Base-by-base conservation (phyloP, 768 basidiomycete genomes). In the Saitozyma sp. region DNA sequence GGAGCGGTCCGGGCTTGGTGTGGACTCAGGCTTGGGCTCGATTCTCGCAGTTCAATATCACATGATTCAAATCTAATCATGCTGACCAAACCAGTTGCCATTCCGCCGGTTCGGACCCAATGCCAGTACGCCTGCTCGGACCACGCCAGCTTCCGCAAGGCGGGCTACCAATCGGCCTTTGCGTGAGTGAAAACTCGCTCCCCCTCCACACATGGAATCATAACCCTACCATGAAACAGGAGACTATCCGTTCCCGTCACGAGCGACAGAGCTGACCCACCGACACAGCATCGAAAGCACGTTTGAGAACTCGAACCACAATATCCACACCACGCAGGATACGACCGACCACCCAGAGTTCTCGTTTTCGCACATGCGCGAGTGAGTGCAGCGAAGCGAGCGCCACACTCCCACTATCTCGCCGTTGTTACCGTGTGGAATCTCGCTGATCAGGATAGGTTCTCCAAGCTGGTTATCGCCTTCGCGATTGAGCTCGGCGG, bases 51-150 rank as follows among this genome's bases (percentile, higher is more conserved):
- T 48, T n/a, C 49, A 38, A 19, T 48, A 3, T 5, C 2, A 29
- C 29, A 29, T 2, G 2, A 29, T 2, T 29, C 29, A 29, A 29
- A 2, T 2, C 45, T 11, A 6, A 2, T 46, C 45, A 46, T 46
- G 45, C 45, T 64, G 56, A 58, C 41, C 29, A 14, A 43, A 19
- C 16, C 52, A 76, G 73, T 94, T 58, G 84, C 86, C 74, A 92
- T 95, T 67, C 92, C 92, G 37, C 91, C 85, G 70, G 88, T 86
- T 37, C 86, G 90, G 83, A 96, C 93, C 60, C 84, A 88, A 82
- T 95, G 93, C 81, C 91, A 78, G 42, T 95, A 96, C 74, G 92
- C 91, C 56, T 96, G 92, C 83, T 91, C 89, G 69, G 92, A 95
- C 79, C 92, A 94, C 63, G 67, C 72, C 37, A 62, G 43, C 66